Evolutionary conservation across 2,329 filamentous ascomycete genomes (phyloP), one percentile per base, ranked within the genome.

Genomic region (Neodidymelliopsis sp.): DNA sequence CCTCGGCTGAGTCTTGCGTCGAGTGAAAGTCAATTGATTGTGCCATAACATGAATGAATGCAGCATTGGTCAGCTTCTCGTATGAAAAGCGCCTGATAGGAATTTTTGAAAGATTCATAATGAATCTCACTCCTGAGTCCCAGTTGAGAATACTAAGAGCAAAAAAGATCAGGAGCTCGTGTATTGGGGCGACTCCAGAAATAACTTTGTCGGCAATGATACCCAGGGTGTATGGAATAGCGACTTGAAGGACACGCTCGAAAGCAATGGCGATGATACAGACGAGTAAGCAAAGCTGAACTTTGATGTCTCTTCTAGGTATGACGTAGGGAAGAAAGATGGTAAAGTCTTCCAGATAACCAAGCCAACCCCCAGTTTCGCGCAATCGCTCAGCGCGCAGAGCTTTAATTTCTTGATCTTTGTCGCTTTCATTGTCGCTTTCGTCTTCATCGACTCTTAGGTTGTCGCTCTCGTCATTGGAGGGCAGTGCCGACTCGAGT

Each of bases 301-400:
- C 79, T 10, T 74, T 68, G 23, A 77, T 77, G 60, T 87, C 82
- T 29, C 84, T 80, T 39, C 83, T 79, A 1, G 91, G 90, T 84
- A 88, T 91, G 19, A 95, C 77, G 62, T 90, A 88, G 0, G 89
- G 90, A 23, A 91, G 78, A 66, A 95, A 87, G 30, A 92, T 68
- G 60, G 75, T 77, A 74, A 90, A 94, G 11, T 86, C 84, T 66
- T 87, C 89, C 23, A 85, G 77, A 63, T 93, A 93, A 35, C 83
- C 81, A 57, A 89, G 80, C 88, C 88, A 92, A 59, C 84, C 89
- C 1, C 88, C 88, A 46, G 86, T 82, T 54, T 87, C 82, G 62
- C 86, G 79, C 11, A 91, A 77, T 4, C 85, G 81, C 69, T 89
- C 85, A 54, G 75, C 60, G 43, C 73, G 70, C 40, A 67, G 61